Conservation (phyloP, 345 rosid species). For the Barbarea vulgaris region DNA sequence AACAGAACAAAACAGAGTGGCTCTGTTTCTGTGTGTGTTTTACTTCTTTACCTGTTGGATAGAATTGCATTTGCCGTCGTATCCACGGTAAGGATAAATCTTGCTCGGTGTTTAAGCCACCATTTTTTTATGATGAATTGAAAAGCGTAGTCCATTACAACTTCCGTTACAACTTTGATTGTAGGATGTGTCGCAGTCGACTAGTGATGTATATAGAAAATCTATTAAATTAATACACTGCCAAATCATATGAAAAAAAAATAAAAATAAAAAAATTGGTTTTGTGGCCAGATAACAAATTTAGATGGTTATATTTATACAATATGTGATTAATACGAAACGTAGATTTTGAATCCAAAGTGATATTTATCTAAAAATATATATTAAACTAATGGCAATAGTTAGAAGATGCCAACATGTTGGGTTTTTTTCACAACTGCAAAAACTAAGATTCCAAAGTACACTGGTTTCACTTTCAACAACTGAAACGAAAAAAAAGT, state of each 20-base stretch:
- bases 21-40: slow-evolving; percentile 22
- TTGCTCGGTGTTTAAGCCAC: slow-evolving; percentile 76
- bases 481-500: not conserved
- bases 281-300: too few species aligned
- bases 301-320: too few species aligned
- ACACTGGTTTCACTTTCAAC: slow-evolving; percentile 6
- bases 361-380: too few species aligned
- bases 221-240: too few species aligned
- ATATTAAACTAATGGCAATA: too few species aligned
- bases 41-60: slow-evolving; percentile 47
- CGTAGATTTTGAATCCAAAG: too few species aligned
- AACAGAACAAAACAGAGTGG: not conserved
- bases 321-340: too few species aligned
- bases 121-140: slow-evolving; percentile 80
- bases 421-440: not conserved
- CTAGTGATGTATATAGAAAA: too few species aligned
- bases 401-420: not conserved
- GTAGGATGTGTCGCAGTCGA: slow-evolving; percentile 76
- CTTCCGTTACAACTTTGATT: slow-evolving; percentile 90
- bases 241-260: too few species aligned
- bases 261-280: too few species aligned
- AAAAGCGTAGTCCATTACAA: slow-evolving; percentile 95
- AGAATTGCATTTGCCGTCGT: slow-evolving; percentile 56
- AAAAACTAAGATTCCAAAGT: not conserved
- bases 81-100: slow-evolving; percentile 78